Base-by-base conservation (phyloP, 1,139 yeast genomes). In the Geotrichum aggregatum region DNA sequence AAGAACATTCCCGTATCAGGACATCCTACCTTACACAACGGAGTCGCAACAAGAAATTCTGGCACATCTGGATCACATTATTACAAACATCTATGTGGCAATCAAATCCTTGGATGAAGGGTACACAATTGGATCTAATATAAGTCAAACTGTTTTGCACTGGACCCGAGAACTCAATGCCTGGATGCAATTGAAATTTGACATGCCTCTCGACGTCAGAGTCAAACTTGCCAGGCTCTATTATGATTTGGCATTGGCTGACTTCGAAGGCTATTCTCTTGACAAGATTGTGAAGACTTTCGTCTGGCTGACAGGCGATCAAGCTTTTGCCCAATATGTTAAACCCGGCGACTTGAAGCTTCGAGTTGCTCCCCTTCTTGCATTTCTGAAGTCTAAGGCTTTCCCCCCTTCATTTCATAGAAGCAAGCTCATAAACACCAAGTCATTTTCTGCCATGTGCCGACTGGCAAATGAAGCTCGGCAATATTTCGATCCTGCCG, bases 131-230 rank as follows among this genome's bases (percentile, higher is more conserved):
- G 77, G 86, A 1, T 79, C 87, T 6, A 86, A 94, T 0, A 82
- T 92, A 0, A 83, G 86, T 3, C 82, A 86, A 8, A 79, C 84
- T 41, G 84, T 87, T 8, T 77, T 84, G 52, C 87, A 86, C 56
- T 91, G 97, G 96, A 86, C 97, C 0, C 83, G 87, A 54, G 97
- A 89, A 66, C 75, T 92, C 58, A 76, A 82, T 53, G 83, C 86
- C 42, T 86, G 96, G 81, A 70, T 89, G 56, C 79, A 79, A 58
- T 83, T 86, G 80, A 88, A 88, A 65, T 83, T 86, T 62, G 87
- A 84, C 52, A 76, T 92, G 74, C 98, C 98, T 0, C 62, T 88
- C 18, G 64, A 74, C 1, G 71, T 83, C 45, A 76, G 92, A 54
- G 74, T 82, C 31, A 73, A 79, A 2, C 75, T 92, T 50, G 82